Evolutionary conservation across 371 early-diverging fungal genomes (phyloP).

Genomic region (Umbelopsis sp.): DNA sequence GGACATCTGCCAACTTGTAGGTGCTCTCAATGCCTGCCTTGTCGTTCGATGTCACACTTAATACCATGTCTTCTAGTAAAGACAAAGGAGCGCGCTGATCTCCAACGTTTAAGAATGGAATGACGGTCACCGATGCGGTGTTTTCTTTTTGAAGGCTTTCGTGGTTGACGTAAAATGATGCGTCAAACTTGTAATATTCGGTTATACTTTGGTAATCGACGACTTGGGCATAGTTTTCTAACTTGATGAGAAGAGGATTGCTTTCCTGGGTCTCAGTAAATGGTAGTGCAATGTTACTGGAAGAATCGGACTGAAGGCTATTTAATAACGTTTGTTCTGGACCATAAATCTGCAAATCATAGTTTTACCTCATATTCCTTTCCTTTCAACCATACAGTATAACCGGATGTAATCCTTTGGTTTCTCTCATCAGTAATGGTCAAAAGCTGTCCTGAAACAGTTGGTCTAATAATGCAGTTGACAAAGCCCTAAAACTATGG

Average conservation of each 20-base stretch:
- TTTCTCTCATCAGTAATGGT: constrained; percentile 50
- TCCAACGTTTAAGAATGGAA: constrained; percentile 38
- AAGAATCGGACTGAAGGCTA: constrained; percentile 39
- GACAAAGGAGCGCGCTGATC: constrained; percentile 32
- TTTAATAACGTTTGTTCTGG: background rate
- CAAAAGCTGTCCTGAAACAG: constrained; percentile 54
- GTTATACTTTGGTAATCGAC: background rate
- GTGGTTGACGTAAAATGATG: constrained; percentile 48
- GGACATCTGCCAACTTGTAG: constrained; percentile 29
- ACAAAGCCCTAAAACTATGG: constrained; percentile 46
- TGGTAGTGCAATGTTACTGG: constrained; percentile 50
- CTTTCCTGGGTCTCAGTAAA: constrained; percentile 27
- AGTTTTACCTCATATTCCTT: constrained; percentile 47
- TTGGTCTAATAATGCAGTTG: constrained; percentile 48
- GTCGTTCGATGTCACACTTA: constrained; percentile 35
- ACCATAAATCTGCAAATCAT: background rate
- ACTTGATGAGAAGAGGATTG: constrained; percentile 11
- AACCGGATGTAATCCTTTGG: constrained; percentile 25
- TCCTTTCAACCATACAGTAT: constrained; percentile 48
- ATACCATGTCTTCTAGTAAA: constrained; percentile 42
- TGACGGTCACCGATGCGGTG: constrained; percentile 35
- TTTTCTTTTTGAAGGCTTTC: constrained; percentile 31
- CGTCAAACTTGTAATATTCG: constrained; percentile 41
- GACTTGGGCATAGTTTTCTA: background rate
- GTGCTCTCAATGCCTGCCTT: constrained; percentile 31